Evolutionary conservation across 2,329 filamentous ascomycete genomes (phyloP).

Genomic region (Sporothrix euskadiensis): DNA sequence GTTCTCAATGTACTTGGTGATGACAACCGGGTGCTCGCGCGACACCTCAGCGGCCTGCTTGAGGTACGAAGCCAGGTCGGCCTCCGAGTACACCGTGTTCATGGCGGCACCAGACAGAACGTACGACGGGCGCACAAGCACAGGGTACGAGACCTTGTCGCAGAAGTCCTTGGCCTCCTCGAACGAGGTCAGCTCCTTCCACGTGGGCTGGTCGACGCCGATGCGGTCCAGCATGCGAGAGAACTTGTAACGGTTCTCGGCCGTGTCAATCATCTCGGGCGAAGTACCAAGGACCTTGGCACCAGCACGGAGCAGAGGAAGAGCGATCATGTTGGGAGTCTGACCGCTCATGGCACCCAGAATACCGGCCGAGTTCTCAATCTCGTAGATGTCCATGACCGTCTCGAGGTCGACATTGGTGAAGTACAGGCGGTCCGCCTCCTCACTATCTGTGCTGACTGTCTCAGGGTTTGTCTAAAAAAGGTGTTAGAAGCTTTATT

Average conservation of each 20-base stretch:
- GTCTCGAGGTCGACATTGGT: conserved; percentile 92
- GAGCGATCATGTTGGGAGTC: conserved; percentile 95
- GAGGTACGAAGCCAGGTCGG: conserved; percentile 85
- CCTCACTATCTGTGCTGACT: conserved; percentile 86
- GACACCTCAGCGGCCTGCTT: conserved; percentile 92
- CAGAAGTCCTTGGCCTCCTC: conserved; percentile 88
- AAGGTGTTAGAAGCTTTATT: conserved; percentile 23
- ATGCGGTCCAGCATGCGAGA: conserved; percentile 96
- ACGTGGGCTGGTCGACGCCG: conserved; percentile 90
- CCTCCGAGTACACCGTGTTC: conserved; percentile 98
- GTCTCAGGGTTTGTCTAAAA: conserved; percentile 78
- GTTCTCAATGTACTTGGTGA: conserved; percentile 99
- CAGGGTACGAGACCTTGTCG: conserved; percentile 84
- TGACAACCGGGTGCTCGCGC: conserved; percentile 92
- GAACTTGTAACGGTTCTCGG: conserved; percentile 98
- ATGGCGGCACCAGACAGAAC: conserved; percentile 96
- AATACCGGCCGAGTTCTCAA: conserved; percentile 80
- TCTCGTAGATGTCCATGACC: conserved; percentile 87
- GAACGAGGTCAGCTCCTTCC: conserved; percentile 96
- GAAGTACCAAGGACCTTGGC: conserved; percentile 94
- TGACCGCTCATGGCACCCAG: conserved; percentile 96
- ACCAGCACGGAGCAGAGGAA: conserved; percentile 82
- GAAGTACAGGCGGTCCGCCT: conserved; percentile 92
- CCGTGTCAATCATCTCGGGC: conserved; percentile 97
- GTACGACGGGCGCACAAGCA: conserved; percentile 92